Evolutionary conservation across 805 yeast species (phyloP).

Genomic region (Brettanomyces naardenensis): DNA sequence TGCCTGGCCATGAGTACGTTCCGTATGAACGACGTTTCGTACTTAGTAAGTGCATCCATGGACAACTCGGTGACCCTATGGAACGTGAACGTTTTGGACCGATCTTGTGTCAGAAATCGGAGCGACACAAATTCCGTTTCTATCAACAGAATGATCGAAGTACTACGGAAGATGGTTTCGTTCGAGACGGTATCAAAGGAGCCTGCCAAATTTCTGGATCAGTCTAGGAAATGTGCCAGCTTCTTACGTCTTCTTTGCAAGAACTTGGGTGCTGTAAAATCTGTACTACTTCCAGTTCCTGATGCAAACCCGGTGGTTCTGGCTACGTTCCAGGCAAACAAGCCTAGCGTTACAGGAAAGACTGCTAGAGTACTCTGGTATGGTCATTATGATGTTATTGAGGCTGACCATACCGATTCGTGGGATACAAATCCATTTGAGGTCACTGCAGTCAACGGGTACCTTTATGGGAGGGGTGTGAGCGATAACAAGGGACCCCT

Average conservation of each 20-base stretch:
- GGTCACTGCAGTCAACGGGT: slow-evolving; percentile 74
- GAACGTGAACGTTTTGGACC: slow-evolving; percentile 37
- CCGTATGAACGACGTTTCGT: slow-evolving; percentile 30
- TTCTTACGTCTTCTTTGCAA: slow-evolving; percentile 55
- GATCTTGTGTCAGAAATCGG: slow-evolving; percentile 1
- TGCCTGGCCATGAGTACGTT: slow-evolving; percentile 53
- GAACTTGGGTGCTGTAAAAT: slow-evolving; percentile 59
- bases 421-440: slow-evolving; percentile 81
- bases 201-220: slow-evolving; percentile 62
- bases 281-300: slow-evolving; percentile 63
- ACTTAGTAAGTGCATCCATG: slow-evolving; percentile 60
- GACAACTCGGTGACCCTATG: slow-evolving; percentile 67
- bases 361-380: slow-evolving; percentile 65
- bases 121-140: slow-evolving; percentile 5
- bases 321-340: slow-evolving; percentile 55
- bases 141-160: slow-evolving; percentile 50
- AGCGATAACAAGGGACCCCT: slow-evolving; percentile 94
- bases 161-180: slow-evolving; percentile 54
- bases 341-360: slow-evolving; percentile 1
- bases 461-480: slow-evolving; percentile 84
- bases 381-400: slow-evolving; percentile 94
- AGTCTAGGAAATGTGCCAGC: slow-evolving; percentile 81
- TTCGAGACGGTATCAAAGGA: slow-evolving; percentile 73
- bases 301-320: slow-evolving; percentile 82
- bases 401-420: slow-evolving; percentile 45